phyloP scores from a whole-genome alignment of 257 asterid genomes.

The Ilex aquifolium region DNA sequence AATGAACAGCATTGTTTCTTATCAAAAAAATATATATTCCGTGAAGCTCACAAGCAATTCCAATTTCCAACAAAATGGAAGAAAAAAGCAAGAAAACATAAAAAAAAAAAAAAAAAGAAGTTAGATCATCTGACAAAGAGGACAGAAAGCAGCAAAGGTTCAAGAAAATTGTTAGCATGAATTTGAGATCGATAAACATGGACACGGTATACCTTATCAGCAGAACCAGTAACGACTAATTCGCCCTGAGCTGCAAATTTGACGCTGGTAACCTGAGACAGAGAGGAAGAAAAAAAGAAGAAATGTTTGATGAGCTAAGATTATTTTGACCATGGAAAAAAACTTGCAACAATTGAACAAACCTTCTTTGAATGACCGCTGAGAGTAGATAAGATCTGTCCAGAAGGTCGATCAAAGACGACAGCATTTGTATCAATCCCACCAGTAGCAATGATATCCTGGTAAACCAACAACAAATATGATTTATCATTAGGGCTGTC shows the following conservation, averaged over 20 bases:
- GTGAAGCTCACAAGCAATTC: too few relatives aligned
- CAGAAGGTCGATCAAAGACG: conserved; percentile 78
- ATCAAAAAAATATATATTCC: too few relatives aligned
- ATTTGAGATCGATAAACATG: neutral
- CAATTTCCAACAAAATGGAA: too few relatives aligned
- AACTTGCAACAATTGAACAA: conserved; percentile 7
- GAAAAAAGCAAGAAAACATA: neutral
- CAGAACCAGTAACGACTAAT: conserved; percentile 72
- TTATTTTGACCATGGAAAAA: conserved; percentile 1
- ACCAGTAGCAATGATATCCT: conserved; percentile 96
- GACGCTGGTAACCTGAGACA: conserved; percentile 64
- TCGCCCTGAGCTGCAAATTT: conserved; percentile 85
- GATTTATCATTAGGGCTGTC: too few relatives aligned
- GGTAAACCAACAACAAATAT: conserved; percentile 1
- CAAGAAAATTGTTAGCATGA: neutral
- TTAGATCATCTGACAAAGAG: neutral
- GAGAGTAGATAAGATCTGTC: conserved; percentile 88
- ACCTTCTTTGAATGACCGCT: conserved; percentile 98
- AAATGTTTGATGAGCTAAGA: conserved; percentile 10
- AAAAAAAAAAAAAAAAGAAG: neutral
- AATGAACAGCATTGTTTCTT: too few relatives aligned
- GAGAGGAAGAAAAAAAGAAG: conserved; percentile 3
- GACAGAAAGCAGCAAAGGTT: neutral
- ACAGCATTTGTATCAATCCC: conserved; percentile 87
- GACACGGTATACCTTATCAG: conserved; percentile 67